Evolutionary conservation across 768 basidiomycete genomes (phyloP).

Genomic region (Pulveroboletus sp.): DNA sequence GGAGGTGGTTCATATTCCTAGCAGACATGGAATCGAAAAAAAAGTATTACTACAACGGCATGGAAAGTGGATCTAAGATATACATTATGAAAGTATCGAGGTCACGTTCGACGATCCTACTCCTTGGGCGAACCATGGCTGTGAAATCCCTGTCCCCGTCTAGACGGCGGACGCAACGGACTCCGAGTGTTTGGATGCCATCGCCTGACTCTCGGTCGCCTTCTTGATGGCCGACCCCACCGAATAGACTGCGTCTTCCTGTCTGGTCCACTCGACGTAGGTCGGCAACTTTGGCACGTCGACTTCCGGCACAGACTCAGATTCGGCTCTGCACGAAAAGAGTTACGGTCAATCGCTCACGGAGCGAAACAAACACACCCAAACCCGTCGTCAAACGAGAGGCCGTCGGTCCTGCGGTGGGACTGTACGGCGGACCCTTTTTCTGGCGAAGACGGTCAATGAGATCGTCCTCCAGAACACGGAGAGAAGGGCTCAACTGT

Average conservation of each 20-base stretch:
- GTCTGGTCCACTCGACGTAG: constrained; percentile 11
- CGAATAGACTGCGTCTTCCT: constrained; percentile 1
- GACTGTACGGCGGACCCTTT: constrained; percentile 10
- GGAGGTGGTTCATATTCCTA: neutral
- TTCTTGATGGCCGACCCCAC: constrained; percentile 7
- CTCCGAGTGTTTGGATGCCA: neutral
- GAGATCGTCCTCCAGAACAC: neutral
- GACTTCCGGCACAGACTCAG: constrained; percentile 6
- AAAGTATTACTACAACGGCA: constrained; percentile 14
- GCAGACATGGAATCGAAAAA: constrained; percentile 1
- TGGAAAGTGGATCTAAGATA: neutral
- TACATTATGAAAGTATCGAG: neutral
- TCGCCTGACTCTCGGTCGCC: neutral
- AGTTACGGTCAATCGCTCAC: neutral
- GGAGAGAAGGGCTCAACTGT: constrained; percentile 6
- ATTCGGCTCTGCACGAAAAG: constrained; percentile 7
- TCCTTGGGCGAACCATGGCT: too few relatives aligned
- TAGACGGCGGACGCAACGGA: constrained; percentile 13
- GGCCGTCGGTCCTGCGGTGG: constrained; percentile 7
- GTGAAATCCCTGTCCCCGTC: neutral
- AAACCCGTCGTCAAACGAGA: constrained; percentile 17
- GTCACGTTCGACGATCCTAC: neutral
- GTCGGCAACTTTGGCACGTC: constrained; percentile 14
- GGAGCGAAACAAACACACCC: constrained; percentile 10
- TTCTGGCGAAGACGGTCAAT: constrained; percentile 11